Evolutionary conservation across 352 stramenopile genomes (phyloP), one percentile per base, ranked within the genome.

Genomic region (Globisporangium spinosum): DNA sequence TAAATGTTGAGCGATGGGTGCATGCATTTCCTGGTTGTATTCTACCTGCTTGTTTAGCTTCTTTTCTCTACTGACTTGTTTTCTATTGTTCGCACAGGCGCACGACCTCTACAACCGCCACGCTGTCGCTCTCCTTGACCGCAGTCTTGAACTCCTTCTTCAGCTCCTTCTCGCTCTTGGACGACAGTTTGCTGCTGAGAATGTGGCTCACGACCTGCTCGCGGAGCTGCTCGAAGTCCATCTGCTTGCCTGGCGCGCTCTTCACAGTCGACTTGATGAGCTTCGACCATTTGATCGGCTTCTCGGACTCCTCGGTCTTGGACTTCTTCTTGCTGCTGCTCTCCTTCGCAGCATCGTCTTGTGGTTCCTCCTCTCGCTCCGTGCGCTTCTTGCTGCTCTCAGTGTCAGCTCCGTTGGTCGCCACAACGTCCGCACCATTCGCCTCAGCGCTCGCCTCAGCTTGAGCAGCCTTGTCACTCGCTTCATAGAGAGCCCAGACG

Each of bases 401-500:
- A 9, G 58, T 51, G 10, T 45, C 57, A 45, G 65, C 65, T 29
- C 59, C 40, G 20, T 70, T 69, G 0, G 57, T 60, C 55, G 71
- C 65, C 17, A 25, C 27, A 47, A 13, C 40, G 13, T 47, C 40
- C 7, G 17, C 47, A 27, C 55, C 57, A 17, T 62, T 65, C 17
- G 55, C 65, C 6, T 43, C 20, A 32, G 70, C 23, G n/a, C 25
- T 64, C 23, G 56, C 54, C 45, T 71, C 73, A 0, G 68, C 61
- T 34, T 76, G 73, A 2, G 73, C 75, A 13, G 77, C 72, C 64
- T 92, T 91, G 62, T 89, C 89, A 22, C 72, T 71, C 13, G 74
- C 76, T 56, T 94, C 87, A 22, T 94, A 84, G 35, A 94, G 84
- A 0, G 56, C 77, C 84, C 85, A 97, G 7, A 93, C 73, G 17